phyloP scores from a whole-genome alignment of 495 filamentous ascomycete species.

The Geopyxis carbonaria region DNA sequence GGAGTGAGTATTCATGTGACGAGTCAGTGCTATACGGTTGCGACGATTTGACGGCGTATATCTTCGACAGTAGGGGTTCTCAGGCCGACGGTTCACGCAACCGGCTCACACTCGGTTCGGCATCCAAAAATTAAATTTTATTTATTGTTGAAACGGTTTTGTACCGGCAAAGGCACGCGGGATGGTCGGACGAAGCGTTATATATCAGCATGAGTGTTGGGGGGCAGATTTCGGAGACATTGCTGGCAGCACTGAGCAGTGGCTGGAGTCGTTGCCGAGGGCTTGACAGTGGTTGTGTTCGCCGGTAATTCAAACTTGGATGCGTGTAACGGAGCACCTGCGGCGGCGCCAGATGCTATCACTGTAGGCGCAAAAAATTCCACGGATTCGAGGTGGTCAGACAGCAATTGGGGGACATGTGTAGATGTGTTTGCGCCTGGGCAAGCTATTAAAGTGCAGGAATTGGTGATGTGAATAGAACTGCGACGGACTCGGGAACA shows the following conservation, averaged over 20 bases:
- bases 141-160: conserved; percentile 53
- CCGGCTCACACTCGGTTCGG: no score
- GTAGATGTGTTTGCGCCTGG: conserved; percentile 30
- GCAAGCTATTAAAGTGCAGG: neutral
- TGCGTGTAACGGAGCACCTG: conserved; percentile 38
- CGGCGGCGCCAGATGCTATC: conserved; percentile 34
- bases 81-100: no score
- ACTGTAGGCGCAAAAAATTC: conserved; percentile 27
- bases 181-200: conserved; percentile 25
- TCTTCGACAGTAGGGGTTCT: no score
- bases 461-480: neutral
- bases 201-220: conserved; percentile 38
- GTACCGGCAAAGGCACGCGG: conserved; percentile 31
- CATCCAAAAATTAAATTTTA: conserved; percentile 42
- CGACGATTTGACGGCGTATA: no score
- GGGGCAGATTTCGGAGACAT: conserved; percentile 34
- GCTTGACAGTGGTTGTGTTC: conserved; percentile 43
- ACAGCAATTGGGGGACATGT: conserved; percentile 26
- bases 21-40: no score
- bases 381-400: conserved; percentile 20
- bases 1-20: no score
- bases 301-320: conserved; percentile 44
- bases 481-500: neutral
- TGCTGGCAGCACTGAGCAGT: conserved; percentile 45
- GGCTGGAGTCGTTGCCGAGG: conserved; percentile 34